phyloP scores from a whole-genome alignment of 495 filamentous ascomycete species.

The Ramalina intermedia region DNA sequence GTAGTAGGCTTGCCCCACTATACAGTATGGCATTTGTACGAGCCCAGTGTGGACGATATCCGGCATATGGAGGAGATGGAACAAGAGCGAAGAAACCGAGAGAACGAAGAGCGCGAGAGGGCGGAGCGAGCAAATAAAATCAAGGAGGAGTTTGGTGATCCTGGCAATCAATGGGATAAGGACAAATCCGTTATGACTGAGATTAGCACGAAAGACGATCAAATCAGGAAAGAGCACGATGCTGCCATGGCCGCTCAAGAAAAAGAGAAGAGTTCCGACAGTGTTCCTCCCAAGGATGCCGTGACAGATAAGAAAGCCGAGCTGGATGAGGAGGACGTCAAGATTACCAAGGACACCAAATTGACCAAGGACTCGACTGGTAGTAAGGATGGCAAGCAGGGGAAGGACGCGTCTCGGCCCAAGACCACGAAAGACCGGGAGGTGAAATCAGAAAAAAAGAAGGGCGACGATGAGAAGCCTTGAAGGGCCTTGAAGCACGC shows the following conservation, averaged over 20 bases:
- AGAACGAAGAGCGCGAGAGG: conserved; percentile 58
- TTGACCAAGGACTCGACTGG: background rate
- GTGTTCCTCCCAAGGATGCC: background rate
- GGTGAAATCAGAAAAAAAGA: too few relatives aligned
- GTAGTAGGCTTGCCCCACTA: conserved; percentile 97
- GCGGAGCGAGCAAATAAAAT: conserved; percentile 50
- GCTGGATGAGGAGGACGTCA: conserved; percentile 1
- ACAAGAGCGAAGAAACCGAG: conserved; percentile 53
- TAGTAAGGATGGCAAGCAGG: conserved; percentile 1
- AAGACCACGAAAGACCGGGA: too few relatives aligned
- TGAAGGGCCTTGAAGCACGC: too few relatives aligned
- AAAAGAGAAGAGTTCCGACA: conserved; percentile 19
- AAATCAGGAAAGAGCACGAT: conserved; percentile 15
- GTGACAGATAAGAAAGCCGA: conserved; percentile 1
- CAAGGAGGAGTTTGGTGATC: conserved; percentile 54
- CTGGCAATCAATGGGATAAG: conserved; percentile 62
- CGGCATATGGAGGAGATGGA: conserved; percentile 98
- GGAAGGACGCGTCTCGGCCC: background rate
- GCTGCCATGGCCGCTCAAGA: conserved; percentile 29
- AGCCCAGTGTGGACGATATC: conserved; percentile 92
- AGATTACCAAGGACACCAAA: conserved; percentile 3
- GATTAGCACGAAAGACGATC: conserved; percentile 41
- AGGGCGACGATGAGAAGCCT: too few relatives aligned
- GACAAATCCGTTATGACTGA: conserved; percentile 66
- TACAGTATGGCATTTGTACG: conserved; percentile 98